Percentiles rank a stretch among this genome's conserved stretches.
phyloP scores from a whole-genome alignment of 805 yeast species.

The Monosporozyma solicola region DNA sequence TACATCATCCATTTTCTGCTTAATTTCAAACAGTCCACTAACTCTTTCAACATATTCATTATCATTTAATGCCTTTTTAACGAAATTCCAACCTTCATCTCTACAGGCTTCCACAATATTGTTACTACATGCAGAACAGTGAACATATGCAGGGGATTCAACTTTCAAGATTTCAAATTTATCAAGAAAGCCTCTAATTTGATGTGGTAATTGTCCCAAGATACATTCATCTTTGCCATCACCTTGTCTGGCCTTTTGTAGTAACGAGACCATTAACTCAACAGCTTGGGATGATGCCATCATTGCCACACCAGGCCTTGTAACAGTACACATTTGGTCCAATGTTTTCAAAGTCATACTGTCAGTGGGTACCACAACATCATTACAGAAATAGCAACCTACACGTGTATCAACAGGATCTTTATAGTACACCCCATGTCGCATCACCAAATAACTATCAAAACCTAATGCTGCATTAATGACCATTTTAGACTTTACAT shows the following conservation, averaged over 20 bases:
- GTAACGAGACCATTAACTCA: constrained; percentile 63
- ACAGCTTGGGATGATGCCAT: constrained; percentile 82
- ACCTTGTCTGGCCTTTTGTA: constrained; percentile 48
- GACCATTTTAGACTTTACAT: constrained; percentile 58
- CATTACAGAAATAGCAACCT: constrained; percentile 96
- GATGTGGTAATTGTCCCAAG: constrained; percentile 79
- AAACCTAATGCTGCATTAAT: constrained; percentile 93
- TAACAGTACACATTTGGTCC: constrained; percentile 98
- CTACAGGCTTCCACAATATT: constrained; percentile 45
- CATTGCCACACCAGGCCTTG: constrained; percentile 91
- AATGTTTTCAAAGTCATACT: constrained; percentile 78
- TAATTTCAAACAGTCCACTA: constrained; percentile 72
- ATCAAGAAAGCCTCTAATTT: constrained; percentile 76
- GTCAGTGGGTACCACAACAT: constrained; percentile 88
- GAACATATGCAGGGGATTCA: constrained; percentile 59
- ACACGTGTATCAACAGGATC: constrained; percentile 32
- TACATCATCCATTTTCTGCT: constrained; percentile 40
- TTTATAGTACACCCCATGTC: constrained; percentile 59
- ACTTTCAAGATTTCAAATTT: constrained; percentile 56
- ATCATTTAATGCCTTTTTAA: constrained; percentile 58
- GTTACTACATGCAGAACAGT: constrained; percentile 82
- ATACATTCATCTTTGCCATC: constrained; percentile 24
- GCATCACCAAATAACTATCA: constrained; percentile 86
- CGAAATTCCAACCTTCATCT: constrained; percentile 70
- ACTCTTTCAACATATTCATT: constrained; percentile 60